Evolutionary conservation across 352 stramenopile genomes (phyloP), one percentile per base, ranked within the genome.

Genomic region (Pythium biforme): DNA sequence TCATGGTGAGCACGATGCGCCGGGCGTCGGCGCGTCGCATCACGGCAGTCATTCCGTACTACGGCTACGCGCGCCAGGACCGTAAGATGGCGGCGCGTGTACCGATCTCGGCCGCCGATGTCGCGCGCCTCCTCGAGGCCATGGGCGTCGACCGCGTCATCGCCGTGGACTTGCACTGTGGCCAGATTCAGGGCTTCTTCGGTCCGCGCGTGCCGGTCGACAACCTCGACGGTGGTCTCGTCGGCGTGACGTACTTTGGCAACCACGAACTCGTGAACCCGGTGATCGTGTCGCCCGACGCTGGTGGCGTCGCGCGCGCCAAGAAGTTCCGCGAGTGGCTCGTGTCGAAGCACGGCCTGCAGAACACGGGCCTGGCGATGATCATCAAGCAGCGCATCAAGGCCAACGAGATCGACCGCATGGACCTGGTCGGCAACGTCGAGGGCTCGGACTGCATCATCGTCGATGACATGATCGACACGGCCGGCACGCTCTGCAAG

Each of bases 381-480:
- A 99, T 99, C 88, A 99, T 99, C 79, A 99, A 99, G 83, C 98
- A 99, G 88, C 93, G 98, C 69, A 92, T 98, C 60, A 97, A 97
- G 72, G 94, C 97, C 53, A 97, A 97, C 67, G 88, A 98, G 73
- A 98, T 99, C 50, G 97, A 99, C 74, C 84, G 89, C 59, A 99
- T 99, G 98, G 97, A 99, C 77, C 84, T 99, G 12, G 98, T 99
- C 33, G 98, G 98, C 41, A 97, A 98, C 63, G 97, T 99, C 22
- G 91, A 97, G 55, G 97, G 97, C 69, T 99, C 92, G 51, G 98
- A 99, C 81, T 99, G 96, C 67, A 99, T 99, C 71, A 99, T 99
- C 64, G 98, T 99, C 19, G 98, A 99, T 75, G 98, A 99, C 78
- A 99, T 99, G 98, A 99, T 99, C 71, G 98, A 99, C 81, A 99